These are phyloP conservation scores for Podospora tetraspora DNA, from an alignment of 495 filamentous ascomycete species.

Conservation along the genomic window DNA sequence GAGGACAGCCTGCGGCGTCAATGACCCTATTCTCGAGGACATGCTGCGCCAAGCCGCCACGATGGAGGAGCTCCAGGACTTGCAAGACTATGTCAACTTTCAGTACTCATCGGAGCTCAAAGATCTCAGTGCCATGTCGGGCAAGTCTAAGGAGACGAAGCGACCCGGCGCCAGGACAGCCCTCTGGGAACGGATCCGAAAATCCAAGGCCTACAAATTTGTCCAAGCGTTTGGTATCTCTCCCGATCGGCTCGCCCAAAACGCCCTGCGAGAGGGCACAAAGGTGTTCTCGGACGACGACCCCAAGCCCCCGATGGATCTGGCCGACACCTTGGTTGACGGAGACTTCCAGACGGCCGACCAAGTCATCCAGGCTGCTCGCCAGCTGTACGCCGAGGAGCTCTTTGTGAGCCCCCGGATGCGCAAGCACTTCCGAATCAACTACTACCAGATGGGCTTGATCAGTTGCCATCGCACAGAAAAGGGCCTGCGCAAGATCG, in stretches of 20 bases:
- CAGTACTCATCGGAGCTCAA: constrained; percentile 80
- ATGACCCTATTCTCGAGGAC: constrained; percentile 68
- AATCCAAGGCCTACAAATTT: constrained; percentile 69
- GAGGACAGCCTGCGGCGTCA: constrained; percentile 46
- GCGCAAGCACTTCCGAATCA: constrained; percentile 75
- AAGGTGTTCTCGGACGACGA: constrained; percentile 82
- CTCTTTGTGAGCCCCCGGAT: constrained; percentile 82
- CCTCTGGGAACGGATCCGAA: constrained; percentile 77
- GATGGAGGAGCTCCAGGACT: constrained; percentile 91
- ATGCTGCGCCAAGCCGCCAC: constrained; percentile 68
- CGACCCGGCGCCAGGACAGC: constrained; percentile 72
- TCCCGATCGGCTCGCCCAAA: constrained; percentile 79
- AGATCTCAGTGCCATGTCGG: constrained; percentile 56
- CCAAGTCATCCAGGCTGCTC: constrained; percentile 70
- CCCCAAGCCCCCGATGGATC: constrained; percentile 64
- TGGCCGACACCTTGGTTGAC: constrained; percentile 70
- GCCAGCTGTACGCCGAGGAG: constrained; percentile 86
- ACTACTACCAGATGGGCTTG: constrained; percentile 73
- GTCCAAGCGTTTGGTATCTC: constrained; percentile 88
- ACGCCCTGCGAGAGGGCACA: constrained; percentile 69
- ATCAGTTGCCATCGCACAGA: constrained; percentile 87
- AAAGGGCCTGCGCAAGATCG: constrained; percentile 89
- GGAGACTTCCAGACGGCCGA: constrained; percentile 71
- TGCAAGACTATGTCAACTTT: constrained; percentile 96
- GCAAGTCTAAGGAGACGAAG: constrained; percentile 51